These are phyloP conservation scores for Carnegiea gigantea DNA, from an alignment of 179 eudicot species.

Conservation along the genomic window DNA sequence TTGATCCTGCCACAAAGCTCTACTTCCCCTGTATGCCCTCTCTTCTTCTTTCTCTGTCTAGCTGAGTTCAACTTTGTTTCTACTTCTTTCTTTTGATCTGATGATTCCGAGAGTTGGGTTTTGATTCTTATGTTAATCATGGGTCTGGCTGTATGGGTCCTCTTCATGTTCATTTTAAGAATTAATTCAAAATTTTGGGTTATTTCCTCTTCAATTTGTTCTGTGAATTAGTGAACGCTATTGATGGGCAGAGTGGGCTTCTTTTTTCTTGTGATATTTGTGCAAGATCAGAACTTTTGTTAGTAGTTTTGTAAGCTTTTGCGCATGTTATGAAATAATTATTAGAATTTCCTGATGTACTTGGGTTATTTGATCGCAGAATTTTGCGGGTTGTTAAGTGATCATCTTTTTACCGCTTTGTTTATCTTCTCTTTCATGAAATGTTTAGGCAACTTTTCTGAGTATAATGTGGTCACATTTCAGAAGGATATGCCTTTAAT, in stretches of 20 bases:
- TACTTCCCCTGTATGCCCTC: slow-evolving; percentile 57
- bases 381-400: not conserved
- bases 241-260: not conserved
- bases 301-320: not conserved
- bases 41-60: not conserved
- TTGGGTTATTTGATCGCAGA: not conserved
- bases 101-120: slow-evolving; percentile 24
- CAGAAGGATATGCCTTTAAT: too few species aligned
- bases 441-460: not conserved
- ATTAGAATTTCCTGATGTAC: not conserved
- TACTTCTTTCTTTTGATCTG: not conserved
- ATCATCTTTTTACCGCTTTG: too few species aligned
- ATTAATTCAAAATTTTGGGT: not conserved
- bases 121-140: slow-evolving; percentile 19
- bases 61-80: not conserved
- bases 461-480: too few species aligned
- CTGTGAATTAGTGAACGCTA: not conserved
- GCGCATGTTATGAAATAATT: not conserved
- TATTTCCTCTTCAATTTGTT: not conserved
- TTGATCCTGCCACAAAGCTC: slow-evolving; percentile 73
- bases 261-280: not conserved
- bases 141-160: slow-evolving; percentile 24
- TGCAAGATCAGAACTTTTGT: not conserved
- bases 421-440: not conserved
- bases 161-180: not conserved